Percentiles rank a stretch among this genome's conserved stretches.
These are phyloP conservation scores for Brassica carinata DNA, from an alignment of 345 rosid genomes.

Conservation along the genomic window DNA sequence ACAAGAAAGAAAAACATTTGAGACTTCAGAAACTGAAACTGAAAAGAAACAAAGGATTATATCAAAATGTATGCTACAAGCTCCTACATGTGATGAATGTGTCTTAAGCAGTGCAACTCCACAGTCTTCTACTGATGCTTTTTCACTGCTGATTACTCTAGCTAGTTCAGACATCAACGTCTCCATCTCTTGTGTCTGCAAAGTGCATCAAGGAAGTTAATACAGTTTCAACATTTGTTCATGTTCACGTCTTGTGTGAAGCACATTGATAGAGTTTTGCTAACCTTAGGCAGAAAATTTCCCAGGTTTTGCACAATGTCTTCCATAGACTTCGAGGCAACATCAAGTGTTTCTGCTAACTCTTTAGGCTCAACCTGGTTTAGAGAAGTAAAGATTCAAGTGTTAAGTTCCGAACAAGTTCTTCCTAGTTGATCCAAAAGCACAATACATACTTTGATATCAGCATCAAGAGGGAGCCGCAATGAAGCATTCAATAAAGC, in stretches of 20 bases:
- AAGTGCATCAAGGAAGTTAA: background rate
- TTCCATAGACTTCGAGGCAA: slow-evolving; percentile 66
- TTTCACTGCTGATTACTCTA: slow-evolving; percentile 61
- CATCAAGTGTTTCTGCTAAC: slow-evolving; percentile 61
- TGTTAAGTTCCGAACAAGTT: background rate
- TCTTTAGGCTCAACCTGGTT: slow-evolving; percentile 65
- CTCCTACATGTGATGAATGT: slow-evolving; percentile 56
- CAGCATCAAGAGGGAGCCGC: slow-evolving; percentile 64
- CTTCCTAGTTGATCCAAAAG: background rate
- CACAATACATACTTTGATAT: slow-evolving; percentile 31
- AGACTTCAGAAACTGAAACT: background rate
- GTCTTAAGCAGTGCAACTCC: slow-evolving; percentile 52
- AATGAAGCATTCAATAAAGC: slow-evolving; percentile 62
- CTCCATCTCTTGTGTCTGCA: slow-evolving; percentile 77
- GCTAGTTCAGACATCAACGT: slow-evolving; percentile 70
- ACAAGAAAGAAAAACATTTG: background rate
- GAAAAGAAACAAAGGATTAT: background rate
- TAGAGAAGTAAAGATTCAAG: background rate
- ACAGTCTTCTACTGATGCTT: slow-evolving; percentile 63
- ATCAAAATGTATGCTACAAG: background rate
- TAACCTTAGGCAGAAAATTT: slow-evolving; percentile 62
- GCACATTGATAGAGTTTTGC: background rate
- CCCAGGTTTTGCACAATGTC: slow-evolving; percentile 48
- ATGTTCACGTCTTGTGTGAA: background rate
- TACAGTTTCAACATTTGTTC: slow-evolving; percentile 1